A percentile compares a stretch with the other conserved stretches of the same genome.
Evolutionary conservation across 345 rosid genomes (phyloP).

Genomic region (Eucalyptus microcorys): DNA sequence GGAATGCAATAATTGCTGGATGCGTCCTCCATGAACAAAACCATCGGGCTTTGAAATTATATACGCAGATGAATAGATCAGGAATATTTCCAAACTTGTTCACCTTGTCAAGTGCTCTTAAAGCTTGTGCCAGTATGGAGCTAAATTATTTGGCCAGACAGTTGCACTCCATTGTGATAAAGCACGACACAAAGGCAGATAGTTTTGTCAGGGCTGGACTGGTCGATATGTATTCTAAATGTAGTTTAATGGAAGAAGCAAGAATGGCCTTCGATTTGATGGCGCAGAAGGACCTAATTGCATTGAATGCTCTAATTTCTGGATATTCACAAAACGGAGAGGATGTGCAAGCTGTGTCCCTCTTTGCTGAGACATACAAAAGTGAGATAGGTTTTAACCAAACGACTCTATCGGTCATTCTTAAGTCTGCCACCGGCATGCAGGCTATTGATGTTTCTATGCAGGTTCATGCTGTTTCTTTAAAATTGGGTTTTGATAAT

Average conservation of each 20-base stretch:
- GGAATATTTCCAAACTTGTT: slow-evolving; percentile 32
- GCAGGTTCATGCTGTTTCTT: slow-evolving; percentile 33
- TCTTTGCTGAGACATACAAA: slow-evolving; percentile 28
- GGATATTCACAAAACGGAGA: slow-evolving; percentile 41
- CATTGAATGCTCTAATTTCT: slow-evolving; percentile 47
- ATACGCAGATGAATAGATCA: slow-evolving; percentile 19
- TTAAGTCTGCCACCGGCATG: slow-evolving; percentile 35
- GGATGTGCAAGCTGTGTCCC: slow-evolving; percentile 24
- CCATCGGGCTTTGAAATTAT: slow-evolving; percentile 21
- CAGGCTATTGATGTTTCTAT: slow-evolving; percentile 14
- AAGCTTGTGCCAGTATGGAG: slow-evolving; percentile 37
- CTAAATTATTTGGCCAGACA: slow-evolving; percentile 28
- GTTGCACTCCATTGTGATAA: slow-evolving; percentile 31
- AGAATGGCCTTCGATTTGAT: slow-evolving; percentile 19
- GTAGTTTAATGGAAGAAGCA: slow-evolving; percentile 22
- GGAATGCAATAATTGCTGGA: slow-evolving; percentile 60
- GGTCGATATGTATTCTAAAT: slow-evolving; percentile 44
- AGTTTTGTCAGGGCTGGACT: slow-evolving; percentile 43
- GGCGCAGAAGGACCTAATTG: slow-evolving; percentile 34
- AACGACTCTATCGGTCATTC: slow-evolving; percentile 41
- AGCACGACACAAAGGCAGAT: slow-evolving; percentile 29
- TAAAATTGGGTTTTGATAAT: slow-evolving; percentile 29
- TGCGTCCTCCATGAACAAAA: slow-evolving; percentile 34
- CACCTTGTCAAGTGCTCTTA: slow-evolving; percentile 45
- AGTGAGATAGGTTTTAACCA: slow-evolving; percentile 36